Conservation (phyloP, 108 stramenopile species). For the Nitzschia inconspicua region DNA sequence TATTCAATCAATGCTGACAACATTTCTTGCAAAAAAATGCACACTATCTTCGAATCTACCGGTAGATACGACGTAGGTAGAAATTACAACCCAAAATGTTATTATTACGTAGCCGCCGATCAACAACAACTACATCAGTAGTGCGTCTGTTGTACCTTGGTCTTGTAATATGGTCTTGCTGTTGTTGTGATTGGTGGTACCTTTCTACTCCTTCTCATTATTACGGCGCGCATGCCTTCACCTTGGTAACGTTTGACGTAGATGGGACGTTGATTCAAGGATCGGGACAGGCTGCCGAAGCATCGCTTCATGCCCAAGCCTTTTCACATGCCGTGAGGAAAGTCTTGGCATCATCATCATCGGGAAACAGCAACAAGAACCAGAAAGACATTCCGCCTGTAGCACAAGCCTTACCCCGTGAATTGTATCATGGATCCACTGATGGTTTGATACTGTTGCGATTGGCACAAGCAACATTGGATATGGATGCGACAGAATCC, state of each 20-base stretch:
- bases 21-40: no score
- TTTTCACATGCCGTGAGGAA: constrained; percentile 30
- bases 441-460: constrained; percentile 51
- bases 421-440: constrained; percentile 49
- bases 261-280: constrained; percentile 48
- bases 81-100: no score
- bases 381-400: constrained; percentile 11
- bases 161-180: no score
- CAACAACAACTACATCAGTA: no score
- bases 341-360: constrained; percentile 7
- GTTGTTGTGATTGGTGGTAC: no score
- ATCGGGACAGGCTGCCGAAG: constrained; percentile 22
- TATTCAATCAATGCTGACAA: no score
- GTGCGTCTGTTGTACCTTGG: no score
- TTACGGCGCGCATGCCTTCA: no score
- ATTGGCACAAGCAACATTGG: constrained; percentile 32
- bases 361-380: neutral
- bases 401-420: constrained; percentile 27
- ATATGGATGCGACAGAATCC: constrained; percentile 12
- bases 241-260: constrained; percentile 49
- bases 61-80: no score
- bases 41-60: no score
- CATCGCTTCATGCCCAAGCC: constrained; percentile 36
- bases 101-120: no score
- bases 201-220: no score